These are phyloP conservation scores for Fusarium ramigenum DNA, from an alignment of 2,329 filamentous ascomycete species.

Conservation along the genomic window DNA sequence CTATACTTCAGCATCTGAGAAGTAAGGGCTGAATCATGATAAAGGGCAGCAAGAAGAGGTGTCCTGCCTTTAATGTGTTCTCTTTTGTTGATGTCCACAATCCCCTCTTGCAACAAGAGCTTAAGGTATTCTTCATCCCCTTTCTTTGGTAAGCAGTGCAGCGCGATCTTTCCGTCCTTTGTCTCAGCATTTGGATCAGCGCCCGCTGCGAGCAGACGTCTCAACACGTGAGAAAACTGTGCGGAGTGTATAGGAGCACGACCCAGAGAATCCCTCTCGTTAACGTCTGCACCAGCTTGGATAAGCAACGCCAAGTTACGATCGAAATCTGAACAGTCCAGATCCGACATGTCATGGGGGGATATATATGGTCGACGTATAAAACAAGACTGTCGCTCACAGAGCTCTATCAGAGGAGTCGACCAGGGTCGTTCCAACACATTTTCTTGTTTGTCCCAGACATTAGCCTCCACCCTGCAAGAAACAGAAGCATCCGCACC, in stretches of 20 bases:
- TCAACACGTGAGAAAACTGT: background rate
- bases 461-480: background rate
- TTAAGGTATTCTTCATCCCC: constrained; percentile 9
- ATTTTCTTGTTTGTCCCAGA: background rate
- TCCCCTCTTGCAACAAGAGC: constrained; percentile 37
- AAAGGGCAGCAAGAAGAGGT: constrained; percentile 25
- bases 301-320: constrained; percentile 31
- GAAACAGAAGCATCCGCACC: constrained; percentile 44
- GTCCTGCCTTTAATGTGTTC: constrained; percentile 26
- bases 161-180: constrained; percentile 2
- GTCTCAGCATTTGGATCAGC: constrained; percentile 35
- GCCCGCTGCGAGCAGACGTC: constrained; percentile 35
- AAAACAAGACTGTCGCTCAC: background rate
- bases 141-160: constrained; percentile 29
- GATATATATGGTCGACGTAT: background rate
- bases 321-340: background rate
- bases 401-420: background rate
- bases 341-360: background rate
- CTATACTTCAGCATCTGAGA: constrained; percentile 28
- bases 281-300: constrained; percentile 37
- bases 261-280: constrained; percentile 24
- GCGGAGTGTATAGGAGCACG: constrained; percentile 34
- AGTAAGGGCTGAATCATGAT: background rate
- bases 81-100: constrained; percentile 38
- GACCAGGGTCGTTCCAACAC: background rate